phyloP scores from a whole-genome alignment of 257 asterid genomes.

The Perilla frutescens region DNA sequence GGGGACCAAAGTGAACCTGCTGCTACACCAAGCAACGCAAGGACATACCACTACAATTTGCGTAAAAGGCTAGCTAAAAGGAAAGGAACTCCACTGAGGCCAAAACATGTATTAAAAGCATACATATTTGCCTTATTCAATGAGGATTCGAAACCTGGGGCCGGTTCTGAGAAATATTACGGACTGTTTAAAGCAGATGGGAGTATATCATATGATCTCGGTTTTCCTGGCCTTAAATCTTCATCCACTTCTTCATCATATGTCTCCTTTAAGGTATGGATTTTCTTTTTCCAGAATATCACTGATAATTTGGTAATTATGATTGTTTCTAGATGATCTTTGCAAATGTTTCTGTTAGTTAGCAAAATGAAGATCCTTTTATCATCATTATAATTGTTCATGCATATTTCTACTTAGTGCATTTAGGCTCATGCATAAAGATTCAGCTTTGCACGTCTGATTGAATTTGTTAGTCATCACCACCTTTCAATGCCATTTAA shows the following conservation, averaged over 20 bases:
- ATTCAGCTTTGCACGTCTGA: background rate
- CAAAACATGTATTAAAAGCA: slow-evolving; percentile 71
- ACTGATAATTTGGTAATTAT: slow-evolving; percentile 7
- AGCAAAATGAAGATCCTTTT: slow-evolving; percentile 21
- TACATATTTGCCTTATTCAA: slow-evolving; percentile 90
- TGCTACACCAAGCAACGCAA: slow-evolving; percentile 75
- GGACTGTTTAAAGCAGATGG: slow-evolving; percentile 92
- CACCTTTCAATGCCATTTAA: slow-evolving; percentile 12
- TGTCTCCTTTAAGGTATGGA: slow-evolving; percentile 63
- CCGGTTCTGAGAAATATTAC: slow-evolving; percentile 74
- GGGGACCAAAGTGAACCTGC: slow-evolving; percentile 90
- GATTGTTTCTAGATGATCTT: slow-evolving; percentile 14
- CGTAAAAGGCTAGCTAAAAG: slow-evolving; percentile 84
- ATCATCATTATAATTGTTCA: background rate
- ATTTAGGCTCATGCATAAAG: slow-evolving; percentile 7
- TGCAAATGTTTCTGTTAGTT: background rate
- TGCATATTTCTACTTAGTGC: background rate
- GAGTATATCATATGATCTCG: slow-evolving; percentile 79
- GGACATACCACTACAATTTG: slow-evolving; percentile 78
- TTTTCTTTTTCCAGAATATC: slow-evolving; percentile 5
- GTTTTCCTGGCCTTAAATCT: slow-evolving; percentile 72
- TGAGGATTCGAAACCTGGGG: slow-evolving; percentile 75
- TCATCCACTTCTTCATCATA: slow-evolving; percentile 65
- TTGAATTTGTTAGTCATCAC: background rate
- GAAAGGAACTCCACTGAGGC: slow-evolving; percentile 96